A percentile compares a stretch with the other conserved stretches of the same genome.
Conservation (phyloP, 1,284 basidiomycete genomes). For the Tilletia caries region DNA sequence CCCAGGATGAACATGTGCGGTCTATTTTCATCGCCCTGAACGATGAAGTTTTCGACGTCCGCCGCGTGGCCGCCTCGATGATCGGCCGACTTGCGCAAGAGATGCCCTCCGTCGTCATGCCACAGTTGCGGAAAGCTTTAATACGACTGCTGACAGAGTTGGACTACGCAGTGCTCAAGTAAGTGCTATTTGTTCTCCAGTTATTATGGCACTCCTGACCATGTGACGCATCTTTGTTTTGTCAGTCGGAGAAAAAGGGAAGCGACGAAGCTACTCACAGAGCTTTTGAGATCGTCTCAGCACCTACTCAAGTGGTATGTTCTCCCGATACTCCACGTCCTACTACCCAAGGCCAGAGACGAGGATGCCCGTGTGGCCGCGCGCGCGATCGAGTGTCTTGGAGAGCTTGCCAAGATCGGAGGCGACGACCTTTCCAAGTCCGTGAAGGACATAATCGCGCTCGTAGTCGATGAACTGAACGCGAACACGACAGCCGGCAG, state of each 20-base stretch:
- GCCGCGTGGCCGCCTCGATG: conserved; percentile 81
- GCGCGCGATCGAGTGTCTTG: conserved; percentile 87
- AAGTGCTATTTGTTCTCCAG: not conserved
- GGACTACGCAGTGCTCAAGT: conserved; percentile 76
- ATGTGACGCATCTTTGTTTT: no score
- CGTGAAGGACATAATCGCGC: conserved; percentile 80
- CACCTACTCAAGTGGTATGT: conserved; percentile 95
- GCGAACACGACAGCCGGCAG: conserved; percentile 64
- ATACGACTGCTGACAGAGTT: conserved; percentile 96
- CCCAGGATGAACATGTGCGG: conserved; percentile 95
- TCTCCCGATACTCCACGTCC: conserved; percentile 87
- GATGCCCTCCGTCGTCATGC: conserved; percentile 99
- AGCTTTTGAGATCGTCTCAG: conserved; percentile 67
- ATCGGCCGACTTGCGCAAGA: conserved; percentile 92
- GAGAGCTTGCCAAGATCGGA: conserved; percentile 87
- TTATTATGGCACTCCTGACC: no score
- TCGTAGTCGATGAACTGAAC: conserved; percentile 81
- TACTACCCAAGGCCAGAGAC: conserved; percentile 83
- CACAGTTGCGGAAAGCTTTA: conserved; percentile 87
- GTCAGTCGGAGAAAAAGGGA: conserved; percentile 73
- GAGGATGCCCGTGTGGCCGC: conserved; percentile 82
- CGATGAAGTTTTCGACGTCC: conserved; percentile 92
- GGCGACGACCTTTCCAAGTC: conserved; percentile 84
- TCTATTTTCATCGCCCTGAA: conserved; percentile 96
- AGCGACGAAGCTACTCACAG: conserved; percentile 48